These are phyloP conservation scores for Chlorella sp. DNA, from an alignment of 139 green algal species.

Conservation along the genomic window DNA sequence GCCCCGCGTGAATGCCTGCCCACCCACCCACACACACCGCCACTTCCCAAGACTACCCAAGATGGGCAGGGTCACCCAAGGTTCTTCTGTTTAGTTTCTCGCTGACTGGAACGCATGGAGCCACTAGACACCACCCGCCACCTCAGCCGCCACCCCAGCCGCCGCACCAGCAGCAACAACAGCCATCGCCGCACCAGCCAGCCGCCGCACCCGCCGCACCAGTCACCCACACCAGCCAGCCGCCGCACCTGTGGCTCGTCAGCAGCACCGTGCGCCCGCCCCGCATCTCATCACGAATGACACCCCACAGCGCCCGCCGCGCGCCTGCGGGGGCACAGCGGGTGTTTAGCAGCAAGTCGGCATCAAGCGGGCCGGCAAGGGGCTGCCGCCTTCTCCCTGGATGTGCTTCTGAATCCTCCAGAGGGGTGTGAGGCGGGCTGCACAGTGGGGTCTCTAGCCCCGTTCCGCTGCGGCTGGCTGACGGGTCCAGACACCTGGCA, in stretches of 20 bases:
- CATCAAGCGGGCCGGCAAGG: neutral
- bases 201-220: constrained; percentile 76
- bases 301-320: constrained; percentile 69
- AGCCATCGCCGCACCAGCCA: constrained; percentile 69
- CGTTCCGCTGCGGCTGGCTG: no score
- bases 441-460: no score
- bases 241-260: constrained; percentile 77
- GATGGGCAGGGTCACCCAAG: no score
- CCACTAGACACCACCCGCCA: neutral
- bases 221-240: constrained; percentile 77
- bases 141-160: no score
- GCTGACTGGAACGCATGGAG: neutral
- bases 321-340: constrained; percentile 25
- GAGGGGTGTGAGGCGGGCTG: no score
- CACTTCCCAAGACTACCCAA: no score
- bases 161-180: constrained; percentile 54
- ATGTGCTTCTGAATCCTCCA: no score
- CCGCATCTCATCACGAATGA: constrained; percentile 61
- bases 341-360: neutral
- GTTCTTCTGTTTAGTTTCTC: no score
- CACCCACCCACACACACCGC: no score
- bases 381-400: no score
- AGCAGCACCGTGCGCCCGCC: constrained; percentile 30
- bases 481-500: neutral
- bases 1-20: no score